These are phyloP conservation scores for Eucalyptus viminalis DNA, from an alignment of 345 rosid genomes.

Conservation along the genomic window DNA sequence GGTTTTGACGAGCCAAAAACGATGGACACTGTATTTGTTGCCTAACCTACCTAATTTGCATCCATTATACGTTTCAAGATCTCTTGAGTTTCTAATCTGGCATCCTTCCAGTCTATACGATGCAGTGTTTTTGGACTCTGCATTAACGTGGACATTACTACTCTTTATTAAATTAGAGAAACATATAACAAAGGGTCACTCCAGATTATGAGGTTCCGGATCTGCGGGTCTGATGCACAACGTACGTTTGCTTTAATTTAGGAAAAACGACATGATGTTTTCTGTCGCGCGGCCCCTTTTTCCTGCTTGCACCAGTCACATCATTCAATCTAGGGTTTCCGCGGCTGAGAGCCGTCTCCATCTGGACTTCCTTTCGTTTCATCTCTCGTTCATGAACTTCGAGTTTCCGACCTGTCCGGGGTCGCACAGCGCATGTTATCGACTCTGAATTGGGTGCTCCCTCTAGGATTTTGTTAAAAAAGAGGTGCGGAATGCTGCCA, in stretches of 20 bases:
- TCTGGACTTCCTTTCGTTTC: background rate
- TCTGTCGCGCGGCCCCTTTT: background rate
- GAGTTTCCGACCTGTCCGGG: background rate
- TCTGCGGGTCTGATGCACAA: background rate
- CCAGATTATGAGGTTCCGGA: background rate
- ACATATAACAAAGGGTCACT: background rate
- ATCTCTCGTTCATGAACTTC: background rate
- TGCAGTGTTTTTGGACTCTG: background rate
- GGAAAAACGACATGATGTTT: background rate
- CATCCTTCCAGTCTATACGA: background rate
- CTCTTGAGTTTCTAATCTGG: background rate
- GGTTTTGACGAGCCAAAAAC: background rate
- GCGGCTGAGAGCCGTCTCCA: background rate
- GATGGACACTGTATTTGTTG: background rate
- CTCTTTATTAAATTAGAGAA: background rate
- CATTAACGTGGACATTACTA: background rate
- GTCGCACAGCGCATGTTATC: background rate
- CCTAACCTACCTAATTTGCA: background rate
- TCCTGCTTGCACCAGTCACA: background rate
- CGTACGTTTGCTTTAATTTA: background rate
- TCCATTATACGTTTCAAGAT: background rate
- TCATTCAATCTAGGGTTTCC: background rate
- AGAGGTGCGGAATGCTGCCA: background rate
- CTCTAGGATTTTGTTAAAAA: background rate
- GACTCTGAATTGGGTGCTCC: background rate